Evolutionary conservation across 495 filamentous ascomycete genomes (phyloP).

Genomic region (Neurospora terricola): DNA sequence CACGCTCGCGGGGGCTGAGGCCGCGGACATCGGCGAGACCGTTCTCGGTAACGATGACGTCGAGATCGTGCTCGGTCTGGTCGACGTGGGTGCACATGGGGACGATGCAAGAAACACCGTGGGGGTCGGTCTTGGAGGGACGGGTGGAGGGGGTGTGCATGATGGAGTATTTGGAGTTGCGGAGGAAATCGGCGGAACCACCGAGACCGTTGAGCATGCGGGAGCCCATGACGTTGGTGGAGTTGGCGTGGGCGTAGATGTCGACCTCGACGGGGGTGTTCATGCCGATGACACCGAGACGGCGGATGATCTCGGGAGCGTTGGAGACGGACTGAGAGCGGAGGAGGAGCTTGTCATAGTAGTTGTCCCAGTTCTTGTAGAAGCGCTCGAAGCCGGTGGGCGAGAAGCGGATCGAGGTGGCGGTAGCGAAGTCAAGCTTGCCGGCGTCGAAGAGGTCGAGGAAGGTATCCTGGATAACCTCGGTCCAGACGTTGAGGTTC

Average conservation of each 20-base stretch:
- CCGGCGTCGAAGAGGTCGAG: constrained; percentile 89
- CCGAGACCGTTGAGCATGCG: constrained; percentile 91
- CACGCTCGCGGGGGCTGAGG: constrained; percentile 68
- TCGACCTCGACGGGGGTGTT: constrained; percentile 93
- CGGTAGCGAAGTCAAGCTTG: constrained; percentile 82
- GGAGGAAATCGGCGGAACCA: constrained; percentile 81
- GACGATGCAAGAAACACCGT: constrained; percentile 78
- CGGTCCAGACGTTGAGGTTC: constrained; percentile 87
- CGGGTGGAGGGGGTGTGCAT: constrained; percentile 85
- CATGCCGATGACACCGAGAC: constrained; percentile 86
- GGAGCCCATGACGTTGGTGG: constrained; percentile 80
- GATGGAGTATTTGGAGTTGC: constrained; percentile 76
- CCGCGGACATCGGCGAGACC: constrained; percentile 83
- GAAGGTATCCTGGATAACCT: constrained; percentile 90
- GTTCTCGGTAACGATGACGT: constrained; percentile 79
- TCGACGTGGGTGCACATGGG: constrained; percentile 91
- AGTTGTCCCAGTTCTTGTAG: constrained; percentile 76
- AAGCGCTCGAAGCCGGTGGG: constrained; percentile 88
- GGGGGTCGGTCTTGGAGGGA: constrained; percentile 73
- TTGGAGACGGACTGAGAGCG: constrained; percentile 84
- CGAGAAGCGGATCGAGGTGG: constrained; percentile 85
- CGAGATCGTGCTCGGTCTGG: constrained; percentile 86
- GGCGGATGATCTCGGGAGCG: constrained; percentile 87
- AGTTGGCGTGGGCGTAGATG: constrained; percentile 92
- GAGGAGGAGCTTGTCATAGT: constrained; percentile 75